These are phyloP conservation scores for Cicer cuneatum DNA, from an alignment of 306 rosid genomes.

Conservation along the genomic window DNA sequence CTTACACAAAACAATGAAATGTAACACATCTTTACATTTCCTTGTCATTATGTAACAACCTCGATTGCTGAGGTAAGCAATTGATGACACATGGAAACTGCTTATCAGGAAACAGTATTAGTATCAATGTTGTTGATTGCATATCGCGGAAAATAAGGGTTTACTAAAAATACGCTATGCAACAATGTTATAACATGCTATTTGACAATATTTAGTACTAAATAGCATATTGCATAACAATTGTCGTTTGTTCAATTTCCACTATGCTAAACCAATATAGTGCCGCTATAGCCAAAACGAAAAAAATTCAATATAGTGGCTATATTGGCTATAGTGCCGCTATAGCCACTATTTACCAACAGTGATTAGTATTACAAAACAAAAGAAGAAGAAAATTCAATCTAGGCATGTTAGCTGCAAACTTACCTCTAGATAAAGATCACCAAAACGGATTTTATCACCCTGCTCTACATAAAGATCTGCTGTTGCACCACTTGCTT, in stretches of 20 bases:
- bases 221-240: too few species aligned
- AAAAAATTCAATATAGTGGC: too few species aligned
- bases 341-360: too few species aligned
- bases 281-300: too few species aligned
- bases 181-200: too few species aligned
- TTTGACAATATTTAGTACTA: too few species aligned
- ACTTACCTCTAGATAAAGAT: slow-evolving; percentile 83
- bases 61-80: not conserved
- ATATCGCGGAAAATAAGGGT: too few species aligned
- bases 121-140: too few species aligned
- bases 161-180: too few species aligned
- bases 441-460: slow-evolving; percentile 68
- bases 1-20: slow-evolving; percentile 18
- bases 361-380: not conserved
- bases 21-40: not conserved
- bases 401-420: slow-evolving; percentile 25
- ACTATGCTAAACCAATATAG: too few species aligned
- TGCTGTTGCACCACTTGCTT: slow-evolving; percentile 81
- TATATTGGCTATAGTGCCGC: too few species aligned
- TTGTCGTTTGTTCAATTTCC: too few species aligned
- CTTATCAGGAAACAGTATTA: slow-evolving; percentile 6
- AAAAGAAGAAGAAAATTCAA: not conserved
- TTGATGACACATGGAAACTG: slow-evolving; percentile 7
- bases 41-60: slow-evolving; percentile 13
- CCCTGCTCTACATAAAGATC: slow-evolving; percentile 68